Evolutionary conservation across 2,329 filamentous ascomycete genomes (phyloP).

Genomic region (Aquanectria penicillioides): DNA sequence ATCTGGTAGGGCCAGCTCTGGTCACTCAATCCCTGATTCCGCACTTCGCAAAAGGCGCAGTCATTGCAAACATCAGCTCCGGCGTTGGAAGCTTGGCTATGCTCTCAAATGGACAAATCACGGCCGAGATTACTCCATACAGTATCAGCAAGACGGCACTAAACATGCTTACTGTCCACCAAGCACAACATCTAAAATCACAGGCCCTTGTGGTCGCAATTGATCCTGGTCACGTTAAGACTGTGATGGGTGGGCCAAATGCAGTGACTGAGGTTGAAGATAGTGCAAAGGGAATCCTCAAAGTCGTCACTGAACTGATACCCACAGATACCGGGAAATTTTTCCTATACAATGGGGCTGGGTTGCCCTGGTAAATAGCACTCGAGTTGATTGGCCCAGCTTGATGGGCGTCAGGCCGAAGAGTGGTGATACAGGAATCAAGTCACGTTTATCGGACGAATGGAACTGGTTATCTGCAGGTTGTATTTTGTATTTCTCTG

Average conservation of each 20-base stretch:
- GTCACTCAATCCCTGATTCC: not conserved
- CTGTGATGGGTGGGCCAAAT: not conserved
- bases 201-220: not conserved
- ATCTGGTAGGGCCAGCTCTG: not conserved
- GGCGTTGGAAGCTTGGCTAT: not conserved
- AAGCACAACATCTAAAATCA: not conserved
- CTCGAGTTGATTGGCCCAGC: too few species aligned
- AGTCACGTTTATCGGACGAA: too few species aligned
- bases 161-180: slow-evolving; percentile 5
- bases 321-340: not conserved
- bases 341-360: not conserved
- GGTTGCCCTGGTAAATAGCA: too few species aligned
- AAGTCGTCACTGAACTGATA: not conserved
- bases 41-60: not conserved
- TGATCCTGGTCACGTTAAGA: not conserved
- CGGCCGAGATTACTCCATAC: not conserved
- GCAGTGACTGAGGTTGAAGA: not conserved
- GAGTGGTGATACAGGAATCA: too few species aligned
- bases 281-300: not conserved
- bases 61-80: slow-evolving; percentile 1
- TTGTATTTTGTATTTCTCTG: too few species aligned
- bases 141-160: not conserved
- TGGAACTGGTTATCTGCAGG: too few species aligned
- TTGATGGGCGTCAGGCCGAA: too few species aligned
- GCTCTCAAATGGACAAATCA: not conserved